Evolutionary conservation across 306 rosid species (phyloP).

Genomic region (Acacia crassicarpa): DNA sequence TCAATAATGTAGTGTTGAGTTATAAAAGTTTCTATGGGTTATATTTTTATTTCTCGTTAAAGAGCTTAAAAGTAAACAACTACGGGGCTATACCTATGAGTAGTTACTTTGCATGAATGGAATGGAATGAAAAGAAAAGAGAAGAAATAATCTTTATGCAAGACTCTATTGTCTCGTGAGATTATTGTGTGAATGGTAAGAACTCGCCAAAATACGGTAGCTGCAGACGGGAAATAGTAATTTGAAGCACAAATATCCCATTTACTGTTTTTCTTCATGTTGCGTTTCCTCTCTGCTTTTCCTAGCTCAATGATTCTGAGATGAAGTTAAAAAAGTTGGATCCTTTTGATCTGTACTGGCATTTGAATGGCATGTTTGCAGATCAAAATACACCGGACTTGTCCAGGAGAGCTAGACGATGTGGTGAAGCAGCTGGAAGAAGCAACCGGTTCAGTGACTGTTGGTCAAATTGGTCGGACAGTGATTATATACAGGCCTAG

Average conservation of each 20-base stretch:
- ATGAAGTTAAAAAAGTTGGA: background rate
- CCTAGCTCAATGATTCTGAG: background rate
- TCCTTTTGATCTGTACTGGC: background rate
- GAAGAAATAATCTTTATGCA: background rate
- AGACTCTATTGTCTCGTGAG: background rate
- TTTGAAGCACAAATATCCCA: background rate
- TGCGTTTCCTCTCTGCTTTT: background rate
- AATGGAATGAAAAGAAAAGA: background rate
- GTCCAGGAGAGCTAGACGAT: constrained; percentile 86
- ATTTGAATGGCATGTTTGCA: constrained; percentile 35
- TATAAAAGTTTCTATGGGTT: background rate
- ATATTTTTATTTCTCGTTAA: background rate
- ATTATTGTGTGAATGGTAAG: background rate
- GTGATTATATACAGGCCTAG: constrained; percentile 81
- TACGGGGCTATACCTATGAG: background rate
- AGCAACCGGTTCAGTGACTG: constrained; percentile 73
- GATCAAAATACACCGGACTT: constrained; percentile 82
- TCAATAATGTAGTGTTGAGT: background rate
- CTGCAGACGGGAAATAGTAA: background rate
- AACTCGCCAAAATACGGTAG: background rate
- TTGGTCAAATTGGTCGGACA: constrained; percentile 77
- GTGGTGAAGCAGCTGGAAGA: constrained; percentile 67
- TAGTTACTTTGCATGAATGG: background rate
- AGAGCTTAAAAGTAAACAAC: background rate
- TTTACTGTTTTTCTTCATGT: constrained; percentile 1